Base-by-base conservation (phyloP, 768 basidiomycete species). In the Auriscalpium microsporum region DNA sequence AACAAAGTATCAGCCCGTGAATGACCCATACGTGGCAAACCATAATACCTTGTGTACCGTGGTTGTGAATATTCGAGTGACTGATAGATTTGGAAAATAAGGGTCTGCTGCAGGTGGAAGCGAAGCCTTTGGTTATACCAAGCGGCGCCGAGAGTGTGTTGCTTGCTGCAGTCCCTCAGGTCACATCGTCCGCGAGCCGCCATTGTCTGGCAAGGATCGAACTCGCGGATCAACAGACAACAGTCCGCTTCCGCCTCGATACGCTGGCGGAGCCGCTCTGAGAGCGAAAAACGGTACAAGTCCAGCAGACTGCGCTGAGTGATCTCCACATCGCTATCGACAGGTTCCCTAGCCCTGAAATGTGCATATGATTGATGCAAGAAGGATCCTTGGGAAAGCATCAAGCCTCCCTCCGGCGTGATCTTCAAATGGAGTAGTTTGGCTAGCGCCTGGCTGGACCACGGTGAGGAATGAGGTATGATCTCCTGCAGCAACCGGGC, bases 81-180 rank as follows among this genome's bases (percentile, higher is more conserved):
- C 21, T 10, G 54, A 13, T 52, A 17, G 13, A 40, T 17, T 38
- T 17, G 4, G n/a, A 59, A 36, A 9, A 61, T 47, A 4, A 42
- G 40, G 42, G 59, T 44, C 33, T 59, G 58, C 28, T 10, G 46
- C 28, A 61, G 1, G 53, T 59, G 58, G 37, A 61, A 61, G n/a
- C 33, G 10, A 13, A 61, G 23, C 19, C 54, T 50, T 35, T 3
- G 48, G 8, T 59, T 40, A 33, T 59, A 61, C 58, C 60, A 61
- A 28, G 4, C 3, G 7, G 28, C 33, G 28, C 53, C 45, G 16
- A 61, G 28, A 16, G 36, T 28, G 38, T 61, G 60, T 5, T 46
- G 50, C n/a, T 51, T 47, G 38, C 42, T 38, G 37, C 60, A 61
- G 3, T 33, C 42, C 2, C 10, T 34, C 8, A 37, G 48, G 11